Evolutionary conservation across 257 asterid genomes (phyloP), one percentile per base, ranked within the genome.

Genomic region (Ligustrum vulgare): DNA sequence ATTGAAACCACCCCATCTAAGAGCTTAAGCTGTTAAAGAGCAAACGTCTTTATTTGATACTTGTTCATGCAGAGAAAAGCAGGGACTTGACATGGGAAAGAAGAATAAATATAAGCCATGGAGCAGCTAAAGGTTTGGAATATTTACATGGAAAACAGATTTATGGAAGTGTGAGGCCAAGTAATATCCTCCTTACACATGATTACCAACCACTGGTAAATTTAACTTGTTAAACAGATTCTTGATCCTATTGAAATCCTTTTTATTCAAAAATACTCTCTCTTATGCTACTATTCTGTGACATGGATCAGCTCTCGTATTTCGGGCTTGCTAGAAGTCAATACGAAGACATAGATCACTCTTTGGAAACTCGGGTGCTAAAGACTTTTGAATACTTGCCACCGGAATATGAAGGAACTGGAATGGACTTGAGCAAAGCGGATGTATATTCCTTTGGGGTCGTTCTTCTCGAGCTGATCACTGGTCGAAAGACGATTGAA

Each of bases 401-500:
- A 49, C 95, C 93, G 15, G 95, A 86, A 45, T 90, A 84, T 72
- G 81, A 77, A 33, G 93, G 84, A 79, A 81, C 81, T 8, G 90
- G 90, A 15, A 77, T 70, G 67, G 89, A 86, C 54, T 47, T 78
- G 70, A 87, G 91, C 63, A 83, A 87, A 60, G 87, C 93, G 0
- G 91, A 87, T 66, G 93, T 87, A 3, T 89, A 78, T 75, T 80
- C 95, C 5, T 89, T 87, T 35, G 95, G 95, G 16, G 87, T 84
- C 0, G 91, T 89, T 34, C 88, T 89, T 56, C 79, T 89, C 2
- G 90, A 88, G 70, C 80, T 89, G 60, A 83, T 87, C 47, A 88
- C 91, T 0, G 96, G 92, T 8, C 74, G 93, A 81, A 89, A 88
- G 76, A 87, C 87, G 0, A 69, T 75, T 34, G 76, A 80, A 22